Base-by-base conservation (phyloP, 2,329 filamentous ascomycete genomes). In the Chaetomium globosum region DNA sequence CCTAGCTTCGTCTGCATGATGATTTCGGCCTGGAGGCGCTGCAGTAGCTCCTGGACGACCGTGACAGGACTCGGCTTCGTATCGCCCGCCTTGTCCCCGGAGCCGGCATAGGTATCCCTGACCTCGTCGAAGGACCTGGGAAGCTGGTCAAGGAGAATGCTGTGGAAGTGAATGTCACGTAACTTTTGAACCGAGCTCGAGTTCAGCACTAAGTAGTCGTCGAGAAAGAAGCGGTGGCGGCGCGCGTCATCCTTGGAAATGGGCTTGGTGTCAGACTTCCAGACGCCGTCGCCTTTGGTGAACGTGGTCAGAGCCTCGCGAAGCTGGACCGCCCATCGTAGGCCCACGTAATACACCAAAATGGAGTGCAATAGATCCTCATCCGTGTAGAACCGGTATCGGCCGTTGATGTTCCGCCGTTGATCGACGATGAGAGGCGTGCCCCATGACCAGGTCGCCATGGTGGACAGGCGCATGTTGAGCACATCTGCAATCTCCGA, bases 91-190 rank as follows among this genome's bases (percentile, higher is more conserved):
- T 74, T 63, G 26, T 76, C 73, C n/a, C 80, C 79, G 48, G 80
- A 61, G 7, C 67, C 66, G 16, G 65, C 79, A 63, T 80, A 80
- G 31, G 75, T 73, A 4, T 74, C 77, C 6, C 74, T 72, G 8
- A 76, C 75, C 60, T 80, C 79, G 1, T 75, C 59, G 19, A 77
- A 72, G 0, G 74, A 73, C 2, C 70, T 69, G 4, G 84, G 83
- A 19, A 88, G 74, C 67, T 87, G 84, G 36, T 81, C 82, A 74
- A 88, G 78, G 69, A 88, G 86, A 65, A 84, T 85, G 2, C 81
- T 74, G 0, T 75, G 36, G 59, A 71, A 69, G 68, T 84, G 84
- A n/a, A 66, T 74, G 0, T 71, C 57, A 33, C 75, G 75, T 36
- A 77, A 72, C 2, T 72, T 58, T 7, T 77, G 70, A 12, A 79